These are phyloP conservation scores for Gigaspora rosea DNA, from an alignment of 192 early-diverging fungal genomes.

Conservation along the genomic window DNA sequence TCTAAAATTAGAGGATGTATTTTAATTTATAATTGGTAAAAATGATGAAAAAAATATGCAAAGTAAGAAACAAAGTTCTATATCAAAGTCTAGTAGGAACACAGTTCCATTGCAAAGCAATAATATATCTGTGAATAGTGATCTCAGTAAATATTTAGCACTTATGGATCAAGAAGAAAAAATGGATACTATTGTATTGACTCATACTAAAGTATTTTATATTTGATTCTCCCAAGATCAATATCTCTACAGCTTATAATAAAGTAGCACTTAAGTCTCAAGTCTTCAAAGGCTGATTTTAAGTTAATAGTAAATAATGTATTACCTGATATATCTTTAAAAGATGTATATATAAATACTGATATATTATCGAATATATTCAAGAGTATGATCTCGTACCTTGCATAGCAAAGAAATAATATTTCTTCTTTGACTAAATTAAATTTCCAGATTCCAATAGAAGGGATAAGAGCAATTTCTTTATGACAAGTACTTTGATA, in stretches of 20 bases:
- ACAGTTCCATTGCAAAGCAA: too few species aligned
- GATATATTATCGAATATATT: background rate
- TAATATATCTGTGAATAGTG: background rate
- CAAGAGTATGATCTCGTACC: slow-evolving; percentile 3
- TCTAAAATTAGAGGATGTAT: slow-evolving; percentile 7
- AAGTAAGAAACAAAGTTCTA: background rate
- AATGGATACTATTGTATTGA: background rate
- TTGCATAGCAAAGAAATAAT: slow-evolving; percentile 20
- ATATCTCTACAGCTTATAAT: background rate
- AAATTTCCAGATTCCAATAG: slow-evolving; percentile 18
- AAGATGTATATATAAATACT: background rate
- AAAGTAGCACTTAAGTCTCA: background rate
- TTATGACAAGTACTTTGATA: too few species aligned
- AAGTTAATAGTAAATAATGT: background rate
- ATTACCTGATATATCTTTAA: background rate
- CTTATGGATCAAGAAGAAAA: background rate
- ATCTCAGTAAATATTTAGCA: slow-evolving; percentile 24
- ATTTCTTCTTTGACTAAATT: slow-evolving; percentile 20
- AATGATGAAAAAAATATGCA: slow-evolving; percentile 8
- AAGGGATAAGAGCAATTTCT: slow-evolving; percentile 18
- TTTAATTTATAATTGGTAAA: background rate
- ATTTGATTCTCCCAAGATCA: too few species aligned
- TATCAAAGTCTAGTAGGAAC: too few species aligned
- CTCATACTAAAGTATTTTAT: background rate
- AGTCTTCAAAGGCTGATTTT: background rate